Percentiles rank a stretch among this genome's conserved stretches.
Evolutionary conservation across 306 rosid genomes (phyloP).

Genomic region (Trifolium subterraneum): DNA sequence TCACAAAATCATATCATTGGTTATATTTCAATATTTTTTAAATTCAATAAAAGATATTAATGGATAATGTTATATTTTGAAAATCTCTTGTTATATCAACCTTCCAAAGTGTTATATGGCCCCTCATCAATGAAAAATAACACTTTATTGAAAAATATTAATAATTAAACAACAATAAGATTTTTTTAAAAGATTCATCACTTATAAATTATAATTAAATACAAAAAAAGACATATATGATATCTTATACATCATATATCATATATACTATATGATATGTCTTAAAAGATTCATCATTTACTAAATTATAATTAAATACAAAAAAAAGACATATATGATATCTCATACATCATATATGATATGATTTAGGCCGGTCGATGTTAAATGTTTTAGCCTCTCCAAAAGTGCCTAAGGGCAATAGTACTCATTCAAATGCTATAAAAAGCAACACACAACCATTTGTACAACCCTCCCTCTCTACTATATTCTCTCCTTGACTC

Average conservation of each 20-base stretch:
- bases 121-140: slow-evolving; percentile 12
- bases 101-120: slow-evolving; percentile 25
- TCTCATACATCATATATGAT: slow-evolving; percentile 6
- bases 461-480: slow-evolving; percentile 11
- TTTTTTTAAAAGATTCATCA: background rate
- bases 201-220: background rate
- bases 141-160: slow-evolving; percentile 4
- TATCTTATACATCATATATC: background rate
- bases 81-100: slow-evolving; percentile 6
- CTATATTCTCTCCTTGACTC: slow-evolving; percentile 10
- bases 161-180: slow-evolving; percentile 7
- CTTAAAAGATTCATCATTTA: slow-evolving; percentile 8
- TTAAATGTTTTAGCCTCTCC: slow-evolving; percentile 20
- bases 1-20: slow-evolving; percentile 30
- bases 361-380: slow-evolving; percentile 38
- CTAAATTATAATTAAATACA: background rate
- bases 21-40: background rate
- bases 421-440: slow-evolving; percentile 49
- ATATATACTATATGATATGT: slow-evolving; percentile 16
- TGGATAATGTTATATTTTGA: slow-evolving; percentile 15
- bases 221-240: background rate
- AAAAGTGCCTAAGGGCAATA: slow-evolving; percentile 33
- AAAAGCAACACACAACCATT: slow-evolving; percentile 30
- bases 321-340: slow-evolving; percentile 6
- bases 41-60: slow-evolving; percentile 2